Base-by-base conservation (phyloP, 257 asterid species). In the Apocynum venetum region DNA sequence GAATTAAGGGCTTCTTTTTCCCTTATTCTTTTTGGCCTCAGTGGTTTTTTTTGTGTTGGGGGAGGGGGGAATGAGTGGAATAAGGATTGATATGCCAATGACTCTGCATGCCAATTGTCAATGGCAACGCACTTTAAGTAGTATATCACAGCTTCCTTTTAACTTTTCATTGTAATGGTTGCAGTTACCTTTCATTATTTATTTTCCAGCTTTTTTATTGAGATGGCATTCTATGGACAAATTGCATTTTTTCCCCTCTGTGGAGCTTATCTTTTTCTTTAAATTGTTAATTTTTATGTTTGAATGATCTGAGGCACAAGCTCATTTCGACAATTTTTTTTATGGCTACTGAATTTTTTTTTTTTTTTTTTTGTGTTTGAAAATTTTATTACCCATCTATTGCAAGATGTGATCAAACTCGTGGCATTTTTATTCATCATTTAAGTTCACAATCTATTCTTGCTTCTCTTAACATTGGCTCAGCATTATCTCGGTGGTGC, bases 401-500 rank as follows among this genome's bases (percentile, higher is more conserved):
- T 12, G 36, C 48, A 74, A 35, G 67, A 72, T 55, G 40, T 76
- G 61, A 44, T 59, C 44, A 76, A 72, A 43, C 48, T 72, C 59
- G 59, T 63, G 67, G 38, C 61, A 73, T 80, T 83, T 76, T 68
- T 76, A 15, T 75, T 63, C 8, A 25, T 25, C 31, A 25, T 25
- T 25, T 25, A 25, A 25, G 72, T 43, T 25, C 44, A 60, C 40
- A 48, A 38, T 74, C 4, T 78, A 65, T 71, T 65, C 38, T 73
- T 7, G 83, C 86, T 76, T 80, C 82, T 59, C 82, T 91, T 88
- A 87, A 90, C 93, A 75, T 73, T 51, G 61, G 41, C 81, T 83
- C 86, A 96, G 99, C 97, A 76, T 85, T 93, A 82, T 96, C 99
- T n/a, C 86, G 85, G 48, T 93, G 97, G 99, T 96, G 99, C 80